These are phyloP conservation scores for Monilinia aucupariae DNA, from an alignment of 2,329 filamentous ascomycete species.

Conservation along the genomic window DNA sequence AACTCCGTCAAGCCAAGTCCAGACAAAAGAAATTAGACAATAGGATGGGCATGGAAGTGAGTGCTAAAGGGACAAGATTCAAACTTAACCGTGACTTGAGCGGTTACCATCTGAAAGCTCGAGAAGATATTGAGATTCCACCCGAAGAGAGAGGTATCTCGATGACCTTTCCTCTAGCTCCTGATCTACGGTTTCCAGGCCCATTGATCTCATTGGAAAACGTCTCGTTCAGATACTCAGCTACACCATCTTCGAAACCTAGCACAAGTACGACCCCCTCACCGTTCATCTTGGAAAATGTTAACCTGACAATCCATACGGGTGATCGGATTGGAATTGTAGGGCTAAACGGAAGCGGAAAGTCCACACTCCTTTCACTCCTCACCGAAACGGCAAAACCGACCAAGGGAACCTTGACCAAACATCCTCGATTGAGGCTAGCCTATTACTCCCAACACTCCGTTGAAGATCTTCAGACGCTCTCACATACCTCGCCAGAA, in stretches of 20 bases:
- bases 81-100: constrained; percentile 70
- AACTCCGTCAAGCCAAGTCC: constrained; percentile 77
- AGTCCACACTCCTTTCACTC: constrained; percentile 70
- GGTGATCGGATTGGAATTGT: constrained; percentile 71
- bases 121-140: constrained; percentile 68
- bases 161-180: constrained; percentile 55
- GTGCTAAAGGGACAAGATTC: constrained; percentile 66
- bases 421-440: constrained; percentile 63
- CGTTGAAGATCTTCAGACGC: constrained; percentile 59
- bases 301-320: constrained; percentile 64
- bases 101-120: constrained; percentile 53
- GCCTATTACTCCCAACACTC: constrained; percentile 79
- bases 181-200: constrained; percentile 69
- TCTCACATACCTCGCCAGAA: constrained; percentile 43
- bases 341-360: constrained; percentile 76
- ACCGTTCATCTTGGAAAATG: constrained; percentile 51
- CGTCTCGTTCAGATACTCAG: constrained; percentile 58
- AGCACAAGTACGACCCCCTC: constrained; percentile 18
- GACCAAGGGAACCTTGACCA: constrained; percentile 55
- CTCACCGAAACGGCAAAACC: constrained; percentile 57
- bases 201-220: constrained; percentile 67
- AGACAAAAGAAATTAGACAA: constrained; percentile 81
- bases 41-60: constrained; percentile 70
- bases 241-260: constrained; percentile 21
- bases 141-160: constrained; percentile 54